Evolutionary conservation across 306 rosid genomes (phyloP).

Genomic region (Betula pendula): DNA sequence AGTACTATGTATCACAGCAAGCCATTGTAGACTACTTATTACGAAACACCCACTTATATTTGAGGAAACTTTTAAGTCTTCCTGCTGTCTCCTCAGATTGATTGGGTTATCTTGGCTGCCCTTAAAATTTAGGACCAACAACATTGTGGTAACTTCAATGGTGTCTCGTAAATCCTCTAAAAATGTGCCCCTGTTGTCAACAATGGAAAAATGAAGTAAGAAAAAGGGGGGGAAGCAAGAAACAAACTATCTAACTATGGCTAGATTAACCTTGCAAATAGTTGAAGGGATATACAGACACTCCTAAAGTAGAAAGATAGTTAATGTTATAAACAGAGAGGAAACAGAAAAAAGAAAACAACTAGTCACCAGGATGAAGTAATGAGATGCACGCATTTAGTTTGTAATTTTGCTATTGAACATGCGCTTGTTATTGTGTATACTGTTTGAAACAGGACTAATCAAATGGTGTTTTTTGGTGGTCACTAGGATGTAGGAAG

Average conservation of each 20-base stretch:
- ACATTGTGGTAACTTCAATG: background rate
- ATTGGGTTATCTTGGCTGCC: background rate
- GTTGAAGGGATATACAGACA: background rate
- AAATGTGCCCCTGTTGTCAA: too few relatives aligned
- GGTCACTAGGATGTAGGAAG: too few relatives aligned
- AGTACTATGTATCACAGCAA: too few relatives aligned
- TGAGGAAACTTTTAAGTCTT: background rate
- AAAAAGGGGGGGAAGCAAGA: background rate
- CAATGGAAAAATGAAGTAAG: too few relatives aligned
- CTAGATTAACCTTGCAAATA: background rate
- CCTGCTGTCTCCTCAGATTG: background rate
- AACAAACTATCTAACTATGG: background rate
- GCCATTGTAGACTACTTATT: background rate
- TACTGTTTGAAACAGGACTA: too few relatives aligned
- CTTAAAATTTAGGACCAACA: background rate
- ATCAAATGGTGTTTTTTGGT: too few relatives aligned
- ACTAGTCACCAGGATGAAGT: background rate
- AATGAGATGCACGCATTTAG: background rate
- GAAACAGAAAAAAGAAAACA: too few relatives aligned
- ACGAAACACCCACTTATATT: background rate
- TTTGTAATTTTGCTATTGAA: too few relatives aligned
- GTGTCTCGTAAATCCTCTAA: background rate
- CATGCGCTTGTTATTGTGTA: too few relatives aligned
- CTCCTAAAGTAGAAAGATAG: background rate
- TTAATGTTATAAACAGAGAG: background rate